Percentiles rank a stretch among this genome's conserved stretches.
phyloP scores from a whole-genome alignment of 2,329 filamentous ascomycete species.

The Cercospora sp. region DNA sequence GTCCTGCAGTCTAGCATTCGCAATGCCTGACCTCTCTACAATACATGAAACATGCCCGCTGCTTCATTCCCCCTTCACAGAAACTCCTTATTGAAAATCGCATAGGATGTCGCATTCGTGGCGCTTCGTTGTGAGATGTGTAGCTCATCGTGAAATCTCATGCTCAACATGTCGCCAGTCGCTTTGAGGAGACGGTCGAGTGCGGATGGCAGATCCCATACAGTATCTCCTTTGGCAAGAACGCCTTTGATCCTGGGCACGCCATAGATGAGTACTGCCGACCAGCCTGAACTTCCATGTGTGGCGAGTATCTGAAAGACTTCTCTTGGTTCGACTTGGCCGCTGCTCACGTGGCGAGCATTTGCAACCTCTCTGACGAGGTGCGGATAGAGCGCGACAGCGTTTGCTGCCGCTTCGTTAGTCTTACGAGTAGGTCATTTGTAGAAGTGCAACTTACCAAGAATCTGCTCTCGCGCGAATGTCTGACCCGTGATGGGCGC shows the following conservation, averaged over 20 bases:
- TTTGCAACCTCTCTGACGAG: background rate
- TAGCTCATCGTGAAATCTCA: constrained; percentile 54
- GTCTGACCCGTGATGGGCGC: background rate
- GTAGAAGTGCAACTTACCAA: background rate
- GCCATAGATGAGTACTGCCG: background rate
- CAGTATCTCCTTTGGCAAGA: background rate
- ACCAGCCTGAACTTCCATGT: background rate
- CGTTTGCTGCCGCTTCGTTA: background rate
- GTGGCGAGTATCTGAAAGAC: background rate
- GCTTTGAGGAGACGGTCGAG: background rate
- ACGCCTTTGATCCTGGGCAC: background rate
- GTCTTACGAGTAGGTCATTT: background rate
- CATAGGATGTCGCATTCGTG: no score
- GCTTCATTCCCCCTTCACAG: no score
- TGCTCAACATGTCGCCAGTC: background rate
- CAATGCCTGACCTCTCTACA: no score
- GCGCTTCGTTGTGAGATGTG: constrained; percentile 33
- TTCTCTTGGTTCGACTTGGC: background rate
- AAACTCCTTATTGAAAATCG: no score
- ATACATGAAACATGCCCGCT: no score
- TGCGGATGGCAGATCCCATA: background rate
- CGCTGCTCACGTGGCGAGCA: background rate
- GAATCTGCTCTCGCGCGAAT: background rate
- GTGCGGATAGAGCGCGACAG: background rate
- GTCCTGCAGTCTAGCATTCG: no score